phyloP scores from a whole-genome alignment of 805 yeast genomes.

The Candida odintsovae region DNA sequence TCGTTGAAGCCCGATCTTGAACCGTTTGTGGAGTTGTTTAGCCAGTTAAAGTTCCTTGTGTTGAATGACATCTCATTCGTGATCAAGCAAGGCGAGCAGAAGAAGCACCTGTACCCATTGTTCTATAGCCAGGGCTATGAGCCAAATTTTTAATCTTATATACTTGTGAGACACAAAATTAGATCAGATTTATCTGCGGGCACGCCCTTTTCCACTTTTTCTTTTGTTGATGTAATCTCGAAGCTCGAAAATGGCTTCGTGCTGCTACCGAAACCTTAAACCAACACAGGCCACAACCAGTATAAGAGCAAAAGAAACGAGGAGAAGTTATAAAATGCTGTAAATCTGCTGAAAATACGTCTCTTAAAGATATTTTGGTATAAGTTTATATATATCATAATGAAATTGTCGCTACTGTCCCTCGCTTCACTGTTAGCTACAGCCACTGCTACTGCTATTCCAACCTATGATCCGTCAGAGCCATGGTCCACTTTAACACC shows the following conservation, averaged over 20 bases:
- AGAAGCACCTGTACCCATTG: constrained; percentile 29
- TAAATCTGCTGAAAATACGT: background rate
- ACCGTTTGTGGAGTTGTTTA: constrained; percentile 29
- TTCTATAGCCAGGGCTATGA: constrained; percentile 28
- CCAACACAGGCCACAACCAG: too few relatives aligned
- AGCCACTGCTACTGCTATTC: background rate
- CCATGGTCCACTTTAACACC: constrained; percentile 24
- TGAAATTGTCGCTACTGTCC: background rate
- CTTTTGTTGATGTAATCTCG: too few relatives aligned
- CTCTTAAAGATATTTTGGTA: too few relatives aligned
- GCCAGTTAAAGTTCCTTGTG: constrained; percentile 31
- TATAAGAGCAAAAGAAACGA: too few relatives aligned
- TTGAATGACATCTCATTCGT: constrained; percentile 33
- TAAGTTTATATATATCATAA: background rate
- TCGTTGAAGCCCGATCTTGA: constrained; percentile 29
- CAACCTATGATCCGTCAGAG: constrained; percentile 1
- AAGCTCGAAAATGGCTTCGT: too few relatives aligned
- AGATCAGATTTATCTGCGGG: too few relatives aligned
- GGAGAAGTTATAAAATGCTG: background rate
- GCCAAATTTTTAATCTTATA: constrained; percentile 21
- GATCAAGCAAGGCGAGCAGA: constrained; percentile 20
- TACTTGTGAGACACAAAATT: too few relatives aligned
- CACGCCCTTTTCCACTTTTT: too few relatives aligned
- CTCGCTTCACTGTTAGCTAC: background rate
- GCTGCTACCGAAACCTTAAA: too few relatives aligned